Evolutionary conservation across 176 grass and related monocot genomes (phyloP), one percentile per base, ranked within the genome.

Genomic region (Thinopyrum elongatum): DNA sequence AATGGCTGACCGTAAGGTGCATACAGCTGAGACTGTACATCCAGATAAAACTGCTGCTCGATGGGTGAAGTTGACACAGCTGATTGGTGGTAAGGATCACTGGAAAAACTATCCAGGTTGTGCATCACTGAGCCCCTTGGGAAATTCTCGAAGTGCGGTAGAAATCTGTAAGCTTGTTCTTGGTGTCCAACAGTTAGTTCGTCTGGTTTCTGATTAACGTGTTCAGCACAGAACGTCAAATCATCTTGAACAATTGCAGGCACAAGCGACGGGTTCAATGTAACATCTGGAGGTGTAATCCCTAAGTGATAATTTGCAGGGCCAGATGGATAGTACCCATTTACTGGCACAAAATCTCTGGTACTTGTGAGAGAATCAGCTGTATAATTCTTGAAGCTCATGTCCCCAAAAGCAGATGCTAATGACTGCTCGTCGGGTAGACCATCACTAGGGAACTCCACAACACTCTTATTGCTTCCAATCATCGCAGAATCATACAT

Each of bases 361-460:
- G 23, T 62, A 76, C 21, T 53, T 55, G 47, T 27, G 60, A 70
- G 62, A 3, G 6, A 34, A 87, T 81, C 68, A 84, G 25, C 19
- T 29, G 72, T 60, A 6, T 22, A 7, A 30, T 92, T 83, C 46
- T 63, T 85, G 3, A 94, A 86, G 42, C 28, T 80, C 70, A 94
- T 57, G 68, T 82, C 87, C 31, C 77, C 63, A 77, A 95, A 84
- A 75, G 90, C 90, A 53, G 65, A 86, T 77, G 80, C 22, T 29
- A 98, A 35, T 0, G 82, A 72, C 57, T 91, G 85, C 9, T 95
- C 88, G 7, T 95, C 86, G 8, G 83, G 82, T 58, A 94, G 59
- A 67, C 28, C 39, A 13, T 64, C 25, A 49, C 10, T 58, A 16
- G 21, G 80, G 9, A 76, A 76, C 4, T 77, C 76, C 17, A 29